Evolutionary conservation across 495 filamentous ascomycete genomes (phyloP), one percentile per base, ranked within the genome.

Genomic region (Penicillium salamii): DNA sequence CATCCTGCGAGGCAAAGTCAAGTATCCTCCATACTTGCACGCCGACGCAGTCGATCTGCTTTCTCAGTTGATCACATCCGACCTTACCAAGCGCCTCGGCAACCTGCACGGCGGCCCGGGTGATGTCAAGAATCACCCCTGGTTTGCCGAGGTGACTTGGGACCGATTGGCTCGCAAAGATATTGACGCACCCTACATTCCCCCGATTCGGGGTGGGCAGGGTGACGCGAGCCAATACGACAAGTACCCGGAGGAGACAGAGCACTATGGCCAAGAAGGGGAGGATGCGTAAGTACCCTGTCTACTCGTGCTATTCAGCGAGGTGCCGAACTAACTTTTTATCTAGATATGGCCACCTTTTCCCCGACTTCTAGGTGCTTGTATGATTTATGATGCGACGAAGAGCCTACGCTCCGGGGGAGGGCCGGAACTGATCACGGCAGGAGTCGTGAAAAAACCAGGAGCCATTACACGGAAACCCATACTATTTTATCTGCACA

Each of bases 111-210:
- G 88, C 9, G 93, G 93, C n/a, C 84, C 88, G 5, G 80, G 87
- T 53, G 93, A 97, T 63, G 91, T 98, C 45, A 97, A 97, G 81
- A 85, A 83, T 53, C 93, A 98, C 57, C 79, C 85, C 7, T 98
- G 93, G 93, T 98, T 98, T 59, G 81, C 88, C 3, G 93, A 98
- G 72, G 93, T 98, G 47, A 97, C 93, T 38, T 98, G 93, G 93
- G 95, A 97, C 49, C 80, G 92, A 41, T 69, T 98, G 56, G 83
- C 84, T 15, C 86, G 87, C 68, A 97, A 96, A 74, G 95, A 98
- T 60, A 98, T 98, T 49, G 93, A 98, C 69, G 95, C 93, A 34
- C 93, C 93, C 5, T 98, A 98, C 65, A 91, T 96, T 36, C 93
- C 93, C n/a, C 93, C 93, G 0, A 91, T 98, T 21, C 84, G 88